Base-by-base conservation (phyloP, 2,329 filamentous ascomycete species). In the Sporothrix globosa region DNA sequence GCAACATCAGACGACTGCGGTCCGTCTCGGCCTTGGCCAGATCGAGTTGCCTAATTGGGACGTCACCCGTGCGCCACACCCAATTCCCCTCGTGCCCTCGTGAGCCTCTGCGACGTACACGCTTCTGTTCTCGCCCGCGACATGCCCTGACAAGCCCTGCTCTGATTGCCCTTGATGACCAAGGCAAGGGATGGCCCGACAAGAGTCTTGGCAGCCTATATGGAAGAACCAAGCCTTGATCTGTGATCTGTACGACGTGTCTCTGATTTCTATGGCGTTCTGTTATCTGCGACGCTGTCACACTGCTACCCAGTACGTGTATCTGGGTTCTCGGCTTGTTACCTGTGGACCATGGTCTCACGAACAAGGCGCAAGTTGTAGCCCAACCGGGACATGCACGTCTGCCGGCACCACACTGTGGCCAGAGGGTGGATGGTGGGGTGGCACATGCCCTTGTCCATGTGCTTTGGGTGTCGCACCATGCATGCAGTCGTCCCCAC, bases 11-110 rank as follows among this genome's bases (percentile, higher is more conserved):
- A 46, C 58, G 58, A 63, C 44, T 34, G 58, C 58, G 58, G 58
- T 46, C n/a, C 58, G 58, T 63, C 44, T 46, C 58, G 24, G 2
- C 27, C 58, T 63, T 44, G 58, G 5, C 58, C 58, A 46, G 58
- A 63, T 63, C 39, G 58, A 63, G 39, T 63, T 63, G 58, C 58
- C 58, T 46, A 27, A 46, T 46, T 46, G 58, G 58, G 58, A 46
- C 39, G 56, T 21, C 30, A 2, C 34, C 56, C 14, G 34, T 7
- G 1, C 7, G 34, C 34, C 34, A 5, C 30, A 34, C 30, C 5
- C 4, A 34, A 34, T 60, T 60, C 5, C n/a, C 58, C 58, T n/a
- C 41, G 11, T 24, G 39, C n/a, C 46, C 46, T 19, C 30, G 30
- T 3, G 6, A 34, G 34, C 34, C 3, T 34, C 34, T 6, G 6